Evolutionary conservation across 2,329 filamentous ascomycete species (phyloP), one percentile per base, ranked within the genome.

Genomic region (Pseudogymnoascus sp.): DNA sequence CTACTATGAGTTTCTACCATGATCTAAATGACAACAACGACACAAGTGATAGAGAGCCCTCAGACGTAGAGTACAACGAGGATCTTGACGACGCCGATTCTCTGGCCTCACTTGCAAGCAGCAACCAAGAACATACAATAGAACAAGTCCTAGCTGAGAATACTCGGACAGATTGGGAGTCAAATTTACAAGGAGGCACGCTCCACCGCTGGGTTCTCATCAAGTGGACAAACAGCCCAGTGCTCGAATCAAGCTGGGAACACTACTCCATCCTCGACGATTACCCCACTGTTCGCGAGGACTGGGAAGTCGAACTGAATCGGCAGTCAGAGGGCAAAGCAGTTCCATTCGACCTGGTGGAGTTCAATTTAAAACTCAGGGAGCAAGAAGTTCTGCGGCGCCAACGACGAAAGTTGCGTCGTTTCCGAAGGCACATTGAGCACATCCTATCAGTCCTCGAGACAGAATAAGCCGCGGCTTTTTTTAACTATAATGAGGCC

Each of bases 201-300:
- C 62, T 63, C 12, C 64, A 67, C 35, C 61, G 61, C 29, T 73
- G 69, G 68, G 72, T 69, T 65, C 65, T 73, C 4, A 68, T 73
- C 4, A 72, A 72, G 70, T 73, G 72, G 72, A 62, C 68, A 63
- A 67, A 72, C 61, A 72, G 70, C 64, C 69, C 72, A 33, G 39
- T 72, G 29, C 62, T 73, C 45, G 64, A 69, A 65, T 72, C 70
- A 7, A 68, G 64, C 19, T 73, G 72, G 72, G 72, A 73, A 65
- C 45, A 62, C 39, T 65, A 63, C 19, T 55, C 41, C 37, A 43
- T 68, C 3, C 69, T 72, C 58, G 43, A 45, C 41, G 65, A 66
- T 8, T 67, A 59, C 60, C 68, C 70, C 23, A 59, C 62, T 61
- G 55, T 73, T 52, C 60, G 70, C n/a, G 67, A 70, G 5, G 60